phyloP scores from a whole-genome alignment of 768 basidiomycete species.

The Porpolomopsis calyptriformis region DNA sequence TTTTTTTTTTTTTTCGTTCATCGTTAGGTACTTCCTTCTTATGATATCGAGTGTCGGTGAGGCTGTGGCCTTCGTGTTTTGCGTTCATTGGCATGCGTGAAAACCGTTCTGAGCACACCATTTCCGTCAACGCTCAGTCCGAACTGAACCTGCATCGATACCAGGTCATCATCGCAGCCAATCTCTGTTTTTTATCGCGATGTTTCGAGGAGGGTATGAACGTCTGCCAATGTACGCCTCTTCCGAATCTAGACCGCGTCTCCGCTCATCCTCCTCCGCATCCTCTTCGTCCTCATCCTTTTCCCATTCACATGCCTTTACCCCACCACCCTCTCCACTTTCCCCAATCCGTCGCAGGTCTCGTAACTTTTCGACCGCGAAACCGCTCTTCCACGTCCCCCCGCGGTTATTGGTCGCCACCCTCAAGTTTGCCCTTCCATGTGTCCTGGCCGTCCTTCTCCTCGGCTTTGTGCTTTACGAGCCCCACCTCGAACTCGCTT shows the following conservation, averaged over 20 bases:
- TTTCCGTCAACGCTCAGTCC: too few species aligned
- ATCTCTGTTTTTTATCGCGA: slow-evolving; percentile 7
- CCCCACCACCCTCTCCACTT: slow-evolving; percentile 11
- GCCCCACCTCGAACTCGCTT: slow-evolving; percentile 75
- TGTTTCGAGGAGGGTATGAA: slow-evolving; percentile 36
- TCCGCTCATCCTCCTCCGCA: slow-evolving; percentile 14
- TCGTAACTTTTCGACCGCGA: slow-evolving; percentile 13
- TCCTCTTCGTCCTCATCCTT: slow-evolving; percentile 12
- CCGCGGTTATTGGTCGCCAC: slow-evolving; percentile 25
- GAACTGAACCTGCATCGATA: too few species aligned
- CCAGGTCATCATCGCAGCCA: too few species aligned
- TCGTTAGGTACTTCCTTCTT: too few species aligned
- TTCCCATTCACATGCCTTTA: slow-evolving; percentile 4
- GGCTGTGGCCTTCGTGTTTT: too few species aligned
- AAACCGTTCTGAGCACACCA: too few species aligned
- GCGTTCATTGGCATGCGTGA: too few species aligned
- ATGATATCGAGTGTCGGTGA: too few species aligned
- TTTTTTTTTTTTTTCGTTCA: not conserved
- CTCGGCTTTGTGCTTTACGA: slow-evolving; percentile 56
- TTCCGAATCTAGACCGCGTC: slow-evolving; percentile 22
- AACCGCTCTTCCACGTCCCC: slow-evolving; percentile 17
- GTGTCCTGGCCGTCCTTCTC: slow-evolving; percentile 29
- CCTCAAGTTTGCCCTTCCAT: slow-evolving; percentile 35
- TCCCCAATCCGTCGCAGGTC: slow-evolving; percentile 12
- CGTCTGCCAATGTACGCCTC: slow-evolving; percentile 41